Evolutionary conservation across 306 rosid genomes (phyloP), one percentile per base, ranked within the genome.

Genomic region (Cucumis sativus): DNA sequence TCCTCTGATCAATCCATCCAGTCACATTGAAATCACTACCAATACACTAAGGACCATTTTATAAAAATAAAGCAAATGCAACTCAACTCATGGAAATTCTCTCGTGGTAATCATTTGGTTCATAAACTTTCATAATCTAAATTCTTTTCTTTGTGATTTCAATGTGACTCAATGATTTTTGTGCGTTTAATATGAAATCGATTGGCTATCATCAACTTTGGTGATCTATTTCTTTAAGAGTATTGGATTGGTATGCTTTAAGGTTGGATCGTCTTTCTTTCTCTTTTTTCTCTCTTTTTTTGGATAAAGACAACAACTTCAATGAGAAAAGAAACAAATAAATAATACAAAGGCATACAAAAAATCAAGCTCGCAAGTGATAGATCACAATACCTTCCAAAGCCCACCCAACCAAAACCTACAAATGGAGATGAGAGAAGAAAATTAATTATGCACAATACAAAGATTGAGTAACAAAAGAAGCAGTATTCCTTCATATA

Each of bases 401-500:
- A 91, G 65, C 85, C 98, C 98, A 87, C 98, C 98, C 78, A 77
- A 90, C 98, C 98, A 93, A 90, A 93, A 93, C 98, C 98, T 93
- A 75, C 74, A 77, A 21, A 79, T 77, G 52, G 33, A 39, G 79
- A 66, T 79, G 25, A 41, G 69, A 56, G 63, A 58, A 62, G 76
- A 69, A 30, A 70, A 72, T 72, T 21, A 30, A 72, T 72, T 13
- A 72, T 15, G 30, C 8, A 15, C 58, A 25, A 15, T 51, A 72
- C 39, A 43, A 35, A 64, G 47, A 64, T 33, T 33, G 71, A 9
- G 23, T 23, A 64, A 12, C 2, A 64, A 64, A 64, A 37, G 7
- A 15, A 37, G 47, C n/a, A 35, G 25, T 64, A 64, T 8, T 16
- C 23, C 10, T 16, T 64, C 71, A 16, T 64, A 64, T 64, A 64